These are phyloP conservation scores for Trametes cingulata DNA, from an alignment of 768 basidiomycete species.

Conservation along the genomic window DNA sequence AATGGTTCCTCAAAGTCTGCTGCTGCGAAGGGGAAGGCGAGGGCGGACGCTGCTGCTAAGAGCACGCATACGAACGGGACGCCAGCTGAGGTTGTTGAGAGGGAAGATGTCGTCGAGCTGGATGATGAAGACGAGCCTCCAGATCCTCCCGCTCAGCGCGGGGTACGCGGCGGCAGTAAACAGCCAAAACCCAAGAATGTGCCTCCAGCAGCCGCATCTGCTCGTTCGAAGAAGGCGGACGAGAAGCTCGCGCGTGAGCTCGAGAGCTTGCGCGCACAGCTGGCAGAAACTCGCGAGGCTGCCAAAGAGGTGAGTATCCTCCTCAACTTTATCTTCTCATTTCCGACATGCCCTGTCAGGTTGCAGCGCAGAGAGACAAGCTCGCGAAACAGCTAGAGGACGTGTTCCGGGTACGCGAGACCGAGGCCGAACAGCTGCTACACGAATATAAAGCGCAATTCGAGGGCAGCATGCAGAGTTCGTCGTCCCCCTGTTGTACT, in stretches of 20 bases:
- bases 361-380: conserved; percentile 28
- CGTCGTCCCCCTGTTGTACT: background rate
- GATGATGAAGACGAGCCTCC: conserved; percentile 22
- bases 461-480: conserved; percentile 55
- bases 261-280: conserved; percentile 25
- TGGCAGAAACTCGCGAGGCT: conserved; percentile 23
- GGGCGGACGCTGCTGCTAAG: conserved; percentile 18
- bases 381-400: conserved; percentile 61
- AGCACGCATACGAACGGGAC: background rate
- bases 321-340: background rate
- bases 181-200: conserved; percentile 14
- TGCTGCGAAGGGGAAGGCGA: conserved; percentile 32
- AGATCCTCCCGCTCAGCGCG: conserved; percentile 3
- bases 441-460: conserved; percentile 51
- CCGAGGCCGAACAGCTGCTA: conserved; percentile 63
- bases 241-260: conserved; percentile 19
- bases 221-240: conserved; percentile 14
- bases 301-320: conserved; percentile 22
- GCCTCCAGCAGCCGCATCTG: background rate
- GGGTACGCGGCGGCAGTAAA: conserved; percentile 2
- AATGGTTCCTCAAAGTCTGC: conserved; percentile 38
- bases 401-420: conserved; percentile 53
- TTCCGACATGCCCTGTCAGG: conserved; percentile 7
- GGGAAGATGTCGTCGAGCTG: conserved; percentile 20
- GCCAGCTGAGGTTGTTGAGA: conserved; percentile 12